A percentile compares a stretch with the other conserved stretches of the same genome.
Evolutionary conservation across 2,329 filamentous ascomycete genomes (phyloP).

Genomic region (Colletotrichum aenigma): DNA sequence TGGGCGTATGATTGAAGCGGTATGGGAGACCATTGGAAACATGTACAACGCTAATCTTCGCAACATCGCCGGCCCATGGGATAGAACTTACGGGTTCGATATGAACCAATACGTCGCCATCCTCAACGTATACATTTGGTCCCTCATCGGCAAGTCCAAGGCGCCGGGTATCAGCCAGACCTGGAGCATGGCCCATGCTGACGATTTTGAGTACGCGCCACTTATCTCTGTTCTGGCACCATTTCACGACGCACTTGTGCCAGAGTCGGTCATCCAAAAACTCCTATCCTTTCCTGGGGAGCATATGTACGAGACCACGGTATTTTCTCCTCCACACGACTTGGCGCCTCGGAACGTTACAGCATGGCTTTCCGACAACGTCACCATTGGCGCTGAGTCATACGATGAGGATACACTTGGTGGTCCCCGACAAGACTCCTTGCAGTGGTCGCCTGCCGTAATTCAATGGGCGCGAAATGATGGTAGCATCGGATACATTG

Average conservation of each 20-base stretch:
- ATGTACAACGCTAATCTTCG: slow-evolving; percentile 63
- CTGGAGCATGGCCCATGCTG: slow-evolving; percentile 55
- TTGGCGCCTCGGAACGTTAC: slow-evolving; percentile 61
- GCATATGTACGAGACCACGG: slow-evolving; percentile 53
- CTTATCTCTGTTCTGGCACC: slow-evolving; percentile 58
- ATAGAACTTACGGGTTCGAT: slow-evolving; percentile 65
- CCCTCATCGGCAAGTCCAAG: slow-evolving; percentile 52
- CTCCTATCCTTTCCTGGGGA: slow-evolving; percentile 55
- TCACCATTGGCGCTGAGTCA: slow-evolving; percentile 64
- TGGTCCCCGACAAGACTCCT: slow-evolving; percentile 54
- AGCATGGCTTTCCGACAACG: slow-evolving; percentile 58
- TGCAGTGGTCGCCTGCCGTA: slow-evolving; percentile 62
- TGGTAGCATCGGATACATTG: slow-evolving; percentile 36
- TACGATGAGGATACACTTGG: slow-evolving; percentile 60
- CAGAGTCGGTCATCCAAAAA: slow-evolving; percentile 37
- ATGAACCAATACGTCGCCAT: slow-evolving; percentile 66
- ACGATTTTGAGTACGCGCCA: slow-evolving; percentile 62
- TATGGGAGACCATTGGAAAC: slow-evolving; percentile 54
- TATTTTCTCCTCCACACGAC: slow-evolving; percentile 64
- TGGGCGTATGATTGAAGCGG: slow-evolving; percentile 53
- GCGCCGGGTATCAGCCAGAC: slow-evolving; percentile 36
- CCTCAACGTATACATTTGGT: slow-evolving; percentile 63
- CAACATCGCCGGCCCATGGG: slow-evolving; percentile 69
- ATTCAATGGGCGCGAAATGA: slow-evolving; percentile 57
- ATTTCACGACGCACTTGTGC: slow-evolving; percentile 51